Conservation (phyloP, 805 yeast species). For the Wickerhamomyces rabaulensis region DNA sequence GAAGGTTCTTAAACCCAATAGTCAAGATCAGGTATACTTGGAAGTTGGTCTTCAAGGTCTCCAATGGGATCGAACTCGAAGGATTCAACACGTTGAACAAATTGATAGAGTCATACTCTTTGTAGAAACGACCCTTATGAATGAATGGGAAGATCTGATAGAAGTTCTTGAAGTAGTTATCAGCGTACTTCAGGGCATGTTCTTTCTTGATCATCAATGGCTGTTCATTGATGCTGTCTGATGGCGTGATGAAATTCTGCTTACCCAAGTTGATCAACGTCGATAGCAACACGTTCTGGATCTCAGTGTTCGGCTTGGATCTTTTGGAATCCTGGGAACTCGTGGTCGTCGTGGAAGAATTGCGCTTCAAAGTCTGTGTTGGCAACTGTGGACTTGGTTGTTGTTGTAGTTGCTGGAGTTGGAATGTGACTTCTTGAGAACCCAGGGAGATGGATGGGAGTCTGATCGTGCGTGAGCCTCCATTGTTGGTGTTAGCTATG, state of each 20-base stretch:
- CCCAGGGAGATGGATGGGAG: slow-evolving; percentile 11
- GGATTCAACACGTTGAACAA: slow-evolving; percentile 16
- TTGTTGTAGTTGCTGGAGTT: slow-evolving; percentile 1
- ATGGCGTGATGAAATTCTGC: slow-evolving; percentile 5
- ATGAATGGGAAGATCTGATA: slow-evolving; percentile 17
- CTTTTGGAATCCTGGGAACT: not conserved
- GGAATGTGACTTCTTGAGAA: slow-evolving; percentile 1
- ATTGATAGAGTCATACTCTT: slow-evolving; percentile 9
- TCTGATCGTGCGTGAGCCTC: slow-evolving; percentile 1
- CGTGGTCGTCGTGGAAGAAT: not conserved
- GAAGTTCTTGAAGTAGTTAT: slow-evolving; percentile 13
- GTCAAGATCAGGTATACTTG: slow-evolving; percentile 14
- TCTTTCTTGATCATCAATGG: slow-evolving; percentile 15
- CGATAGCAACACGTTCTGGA: slow-evolving; percentile 19
- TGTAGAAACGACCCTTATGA: slow-evolving; percentile 10
- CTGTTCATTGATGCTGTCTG: not conserved
- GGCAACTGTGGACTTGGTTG: not conserved
- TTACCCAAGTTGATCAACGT: slow-evolving; percentile 19
- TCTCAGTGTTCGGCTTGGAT: slow-evolving; percentile 6
- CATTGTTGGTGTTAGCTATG: not conserved
- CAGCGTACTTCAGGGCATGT: slow-evolving; percentile 13
- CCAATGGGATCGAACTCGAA: slow-evolving; percentile 1
- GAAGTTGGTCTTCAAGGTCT: slow-evolving; percentile 10
- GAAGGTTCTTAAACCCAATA: slow-evolving; percentile 18
- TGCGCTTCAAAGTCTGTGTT: not conserved